A percentile compares a stretch with the other conserved stretches of the same genome.
phyloP scores from a whole-genome alignment of 306 rosid genomes.

The Cucurbita ficifolia region DNA sequence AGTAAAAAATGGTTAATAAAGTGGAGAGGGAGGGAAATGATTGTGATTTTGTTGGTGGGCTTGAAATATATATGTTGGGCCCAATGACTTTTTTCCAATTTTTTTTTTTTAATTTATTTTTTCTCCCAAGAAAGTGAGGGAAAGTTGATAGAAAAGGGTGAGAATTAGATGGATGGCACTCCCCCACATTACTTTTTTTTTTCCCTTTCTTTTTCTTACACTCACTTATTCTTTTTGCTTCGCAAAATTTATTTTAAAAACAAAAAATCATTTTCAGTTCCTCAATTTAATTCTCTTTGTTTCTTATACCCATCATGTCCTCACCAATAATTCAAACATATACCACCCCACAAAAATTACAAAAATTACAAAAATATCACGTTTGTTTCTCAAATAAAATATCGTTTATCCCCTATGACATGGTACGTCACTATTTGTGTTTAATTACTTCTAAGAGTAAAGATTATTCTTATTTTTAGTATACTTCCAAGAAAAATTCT shows the following conservation, averaged over 20 bases:
- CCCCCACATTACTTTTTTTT: constrained; percentile 37
- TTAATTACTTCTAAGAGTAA: no score
- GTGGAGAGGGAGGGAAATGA: background rate
- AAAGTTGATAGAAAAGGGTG: constrained; percentile 29
- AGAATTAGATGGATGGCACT: constrained; percentile 67
- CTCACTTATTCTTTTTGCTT: background rate
- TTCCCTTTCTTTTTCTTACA: background rate
- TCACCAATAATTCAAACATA: background rate
- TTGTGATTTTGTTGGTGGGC: background rate
- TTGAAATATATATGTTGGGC: background rate
- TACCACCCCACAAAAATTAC: background rate
- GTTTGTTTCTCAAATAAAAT: no score
- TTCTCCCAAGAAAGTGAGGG: constrained; percentile 20
- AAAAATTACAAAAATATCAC: no score
- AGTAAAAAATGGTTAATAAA: background rate
- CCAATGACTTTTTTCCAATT: background rate
- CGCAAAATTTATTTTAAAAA: background rate
- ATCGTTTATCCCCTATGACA: no score
- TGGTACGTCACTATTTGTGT: no score
- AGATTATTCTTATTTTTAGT: no score
- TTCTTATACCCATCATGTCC: background rate
- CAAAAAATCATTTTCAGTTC: no score
- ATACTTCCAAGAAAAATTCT: no score
- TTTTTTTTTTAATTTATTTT: background rate
- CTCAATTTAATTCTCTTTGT: background rate